phyloP scores from a whole-genome alignment of 1,284 basidiomycete genomes.

The Moesziomyces aphidis region DNA sequence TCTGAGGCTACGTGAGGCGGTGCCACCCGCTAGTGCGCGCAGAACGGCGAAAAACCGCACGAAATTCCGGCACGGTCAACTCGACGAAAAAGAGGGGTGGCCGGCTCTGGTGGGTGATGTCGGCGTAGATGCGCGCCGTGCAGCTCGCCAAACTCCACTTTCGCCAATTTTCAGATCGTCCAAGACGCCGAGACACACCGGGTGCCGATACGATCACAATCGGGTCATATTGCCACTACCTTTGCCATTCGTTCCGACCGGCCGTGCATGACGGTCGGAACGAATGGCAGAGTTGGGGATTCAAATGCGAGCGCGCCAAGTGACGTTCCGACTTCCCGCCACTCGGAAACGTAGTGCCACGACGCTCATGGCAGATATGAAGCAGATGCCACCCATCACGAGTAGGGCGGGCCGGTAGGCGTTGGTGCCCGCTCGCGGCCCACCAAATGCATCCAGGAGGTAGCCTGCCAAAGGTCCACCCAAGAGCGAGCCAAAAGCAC shows the following conservation, averaged over 20 bases:
- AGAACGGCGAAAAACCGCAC: background rate
- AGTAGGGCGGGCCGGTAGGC: constrained; percentile 45
- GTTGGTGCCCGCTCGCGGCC: constrained; percentile 27
- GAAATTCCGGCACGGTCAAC: background rate
- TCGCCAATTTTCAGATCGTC: background rate
- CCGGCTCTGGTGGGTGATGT: background rate
- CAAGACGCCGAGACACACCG: background rate
- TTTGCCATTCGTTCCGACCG: background rate
- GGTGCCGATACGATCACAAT: background rate
- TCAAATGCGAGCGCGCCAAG: constrained; percentile 36
- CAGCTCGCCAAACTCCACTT: background rate
- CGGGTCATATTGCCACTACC: too few species aligned
- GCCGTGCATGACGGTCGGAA: too few species aligned
- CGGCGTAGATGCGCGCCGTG: background rate
- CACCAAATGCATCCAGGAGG: constrained; percentile 48
- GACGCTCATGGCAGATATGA: constrained; percentile 36
- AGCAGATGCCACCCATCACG: constrained; percentile 42
- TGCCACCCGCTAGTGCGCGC: too few species aligned
- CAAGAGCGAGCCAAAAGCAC: constrained; percentile 44
- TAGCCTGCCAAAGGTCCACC: constrained; percentile 50
- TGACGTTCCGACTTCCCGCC: constrained; percentile 28
- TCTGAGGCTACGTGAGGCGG: too few species aligned
- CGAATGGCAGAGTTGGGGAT: too few species aligned
- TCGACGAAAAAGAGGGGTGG: background rate
- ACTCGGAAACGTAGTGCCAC: constrained; percentile 30